Evolutionary conservation across 2,329 filamentous ascomycete genomes (phyloP).

Genomic region (Plenodomus biglobosus): DNA sequence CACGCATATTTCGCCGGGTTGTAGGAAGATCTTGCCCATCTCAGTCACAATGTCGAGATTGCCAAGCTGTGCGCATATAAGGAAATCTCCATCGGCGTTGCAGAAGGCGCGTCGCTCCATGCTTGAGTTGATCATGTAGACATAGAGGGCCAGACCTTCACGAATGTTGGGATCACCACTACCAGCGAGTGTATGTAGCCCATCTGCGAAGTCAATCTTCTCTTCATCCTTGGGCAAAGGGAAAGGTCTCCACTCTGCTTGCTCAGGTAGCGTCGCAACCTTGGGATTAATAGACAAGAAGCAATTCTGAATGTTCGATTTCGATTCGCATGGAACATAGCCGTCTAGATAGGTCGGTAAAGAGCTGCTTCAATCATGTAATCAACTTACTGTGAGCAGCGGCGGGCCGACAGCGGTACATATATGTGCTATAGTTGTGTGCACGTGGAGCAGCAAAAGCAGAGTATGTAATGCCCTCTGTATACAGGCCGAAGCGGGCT

Average conservation of each 20-base stretch:
- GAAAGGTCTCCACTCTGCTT: conserved; percentile 54
- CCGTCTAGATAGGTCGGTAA: conserved; percentile 22
- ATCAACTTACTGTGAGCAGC: conserved; percentile 44
- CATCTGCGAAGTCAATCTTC: conserved; percentile 52
- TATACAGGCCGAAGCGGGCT: conserved; percentile 49
- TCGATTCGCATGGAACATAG: conserved; percentile 28
- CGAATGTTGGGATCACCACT: conserved; percentile 55
- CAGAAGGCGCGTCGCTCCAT: conserved; percentile 53
- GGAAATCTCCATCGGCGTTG: conserved; percentile 48
- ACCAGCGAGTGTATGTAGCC: conserved; percentile 54
- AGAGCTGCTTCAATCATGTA: background rate
- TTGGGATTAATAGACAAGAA: conserved; percentile 53
- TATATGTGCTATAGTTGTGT: conserved; percentile 49
- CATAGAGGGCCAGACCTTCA: conserved; percentile 54
- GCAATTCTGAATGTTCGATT: conserved; percentile 44
- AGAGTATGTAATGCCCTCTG: conserved; percentile 50
- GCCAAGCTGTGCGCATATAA: conserved; percentile 42
- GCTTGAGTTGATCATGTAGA: conserved; percentile 52
- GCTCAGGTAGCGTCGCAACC: conserved; percentile 54
- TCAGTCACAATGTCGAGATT: conserved; percentile 45
- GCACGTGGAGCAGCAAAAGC: conserved; percentile 49
- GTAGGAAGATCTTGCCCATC: conserved; percentile 44
- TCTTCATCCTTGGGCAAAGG: conserved; percentile 39
- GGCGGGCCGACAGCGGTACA: conserved; percentile 49
- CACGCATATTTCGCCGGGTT: conserved; percentile 46